Evolutionary conservation across 257 asterid species (phyloP).

Genomic region (Mentha longifolia): DNA sequence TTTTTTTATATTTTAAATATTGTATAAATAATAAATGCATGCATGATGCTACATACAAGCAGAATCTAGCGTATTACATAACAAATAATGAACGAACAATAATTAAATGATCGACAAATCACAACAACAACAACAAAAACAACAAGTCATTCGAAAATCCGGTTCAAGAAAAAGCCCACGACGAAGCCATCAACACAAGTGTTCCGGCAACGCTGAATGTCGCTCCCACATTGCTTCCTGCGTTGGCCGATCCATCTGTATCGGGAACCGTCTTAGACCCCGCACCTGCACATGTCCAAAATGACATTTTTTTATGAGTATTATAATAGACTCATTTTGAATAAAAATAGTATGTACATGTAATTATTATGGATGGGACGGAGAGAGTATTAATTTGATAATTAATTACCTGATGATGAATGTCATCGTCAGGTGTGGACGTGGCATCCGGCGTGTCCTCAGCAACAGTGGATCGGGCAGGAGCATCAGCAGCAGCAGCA

Average conservation of each 20-base stretch:
- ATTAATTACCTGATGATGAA: slow-evolving; percentile 48
- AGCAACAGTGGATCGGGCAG: slow-evolving; percentile 34
- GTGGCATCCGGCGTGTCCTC: slow-evolving; percentile 33
- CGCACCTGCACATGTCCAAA: slow-evolving; percentile 27
- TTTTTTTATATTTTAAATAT: no score
- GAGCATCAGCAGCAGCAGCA: slow-evolving; percentile 39
- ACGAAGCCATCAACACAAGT: slow-evolving; percentile 29
- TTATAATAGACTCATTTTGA: no score
- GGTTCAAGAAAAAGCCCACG: slow-evolving; percentile 30
- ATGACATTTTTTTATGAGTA: no score
- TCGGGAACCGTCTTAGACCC: slow-evolving; percentile 47
- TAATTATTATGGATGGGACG: no score
- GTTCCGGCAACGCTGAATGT: slow-evolving; percentile 22
- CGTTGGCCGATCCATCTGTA: slow-evolving; percentile 31
- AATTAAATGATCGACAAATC: no score
- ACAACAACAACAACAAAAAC: background rate
- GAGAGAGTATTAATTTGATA: no score
- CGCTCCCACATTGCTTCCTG: slow-evolving; percentile 40
- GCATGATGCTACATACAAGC: no score
- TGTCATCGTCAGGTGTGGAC: slow-evolving; percentile 23
- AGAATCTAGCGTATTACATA: no score
- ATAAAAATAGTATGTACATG: no score
- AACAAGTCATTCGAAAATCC: background rate
- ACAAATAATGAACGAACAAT: no score
- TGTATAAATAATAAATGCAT: no score